Base-by-base conservation (phyloP, 306 rosid species). In the Malus domestica region DNA sequence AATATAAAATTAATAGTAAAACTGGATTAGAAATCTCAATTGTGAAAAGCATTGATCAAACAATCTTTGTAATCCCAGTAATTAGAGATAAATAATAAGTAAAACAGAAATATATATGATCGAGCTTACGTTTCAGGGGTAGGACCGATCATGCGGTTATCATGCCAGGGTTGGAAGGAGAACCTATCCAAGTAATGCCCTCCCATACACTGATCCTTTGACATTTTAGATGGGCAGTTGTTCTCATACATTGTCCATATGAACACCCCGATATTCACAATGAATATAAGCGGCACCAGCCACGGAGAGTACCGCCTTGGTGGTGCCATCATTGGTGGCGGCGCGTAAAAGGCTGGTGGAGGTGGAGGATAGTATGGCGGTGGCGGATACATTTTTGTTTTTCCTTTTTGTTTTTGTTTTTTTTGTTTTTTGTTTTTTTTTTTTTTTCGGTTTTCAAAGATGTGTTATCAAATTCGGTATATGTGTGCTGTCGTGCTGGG, bases 141-240 rank as follows among this genome's bases (percentile, higher is more conserved):
- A 67, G 97, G 98, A 78, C 98, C 98, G 54, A 95, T 75, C 83
- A 89, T 88, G 35, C 88, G 85, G 55, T 90, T 90, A 79, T 89
- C 88, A 0, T 32, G 18, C 63, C 83, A 82, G 10, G 98, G 97
- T 70, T 95, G 86, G 72, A 92, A 95, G 35, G 97, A 88, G 82
- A 84, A 89, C 15, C 93, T 87, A 14, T 86, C 89, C 15, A 96
- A 74, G 12, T 68, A 25, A 2, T 44, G 69, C 1, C 77, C 69
- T 61, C 85, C 65, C 29, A 95, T 72, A 63, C 99, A 95, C 12
- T 20, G 38, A 2, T 70, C 65, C 13, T 46, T 42, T 0, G 65
- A 68, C 1, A 54, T 65, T 29, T 30, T 54, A 1, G 77, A 70
- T 11, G 99, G 99, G 78, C 98, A 92, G 72, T 96, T 77, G 68